These are phyloP conservation scores for Chrysosporium queenslandicum DNA, from an alignment of 2,329 filamentous ascomycete genomes.

Conservation along the genomic window DNA sequence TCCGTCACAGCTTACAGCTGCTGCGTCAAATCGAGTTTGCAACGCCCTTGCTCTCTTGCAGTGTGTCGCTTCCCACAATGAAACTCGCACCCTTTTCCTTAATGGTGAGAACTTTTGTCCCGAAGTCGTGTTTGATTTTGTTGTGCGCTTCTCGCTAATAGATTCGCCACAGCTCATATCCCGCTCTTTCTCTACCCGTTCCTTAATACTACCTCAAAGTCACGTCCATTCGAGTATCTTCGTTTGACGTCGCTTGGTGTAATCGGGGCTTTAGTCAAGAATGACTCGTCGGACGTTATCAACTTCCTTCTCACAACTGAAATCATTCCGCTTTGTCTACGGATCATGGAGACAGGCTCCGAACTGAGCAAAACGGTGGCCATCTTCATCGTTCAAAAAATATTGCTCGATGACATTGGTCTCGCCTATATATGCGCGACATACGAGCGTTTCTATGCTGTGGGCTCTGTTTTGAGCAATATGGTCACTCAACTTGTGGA, in stretches of 20 bases:
- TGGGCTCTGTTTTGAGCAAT: constrained; percentile 93
- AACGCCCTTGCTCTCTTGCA: constrained; percentile 92
- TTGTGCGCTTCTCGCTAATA: background rate
- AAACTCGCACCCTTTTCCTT: constrained; percentile 85
- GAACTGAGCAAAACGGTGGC: constrained; percentile 98
- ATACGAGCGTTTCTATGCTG: constrained; percentile 96
- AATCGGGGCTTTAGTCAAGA: constrained; percentile 95
- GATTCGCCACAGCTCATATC: constrained; percentile 63
- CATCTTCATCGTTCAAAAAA: constrained; percentile 99
- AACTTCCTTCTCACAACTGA: constrained; percentile 97
- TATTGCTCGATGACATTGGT: constrained; percentile 89
- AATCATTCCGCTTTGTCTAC: constrained; percentile 92
- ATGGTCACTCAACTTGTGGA: constrained; percentile 98
- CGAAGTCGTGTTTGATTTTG: background rate
- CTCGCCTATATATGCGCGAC: constrained; percentile 98
- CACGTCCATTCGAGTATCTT: constrained; percentile 91
- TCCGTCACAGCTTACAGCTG: constrained; percentile 90
- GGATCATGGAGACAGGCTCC: constrained; percentile 98
- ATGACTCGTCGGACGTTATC: constrained; percentile 96
- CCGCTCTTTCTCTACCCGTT: constrained; percentile 97
- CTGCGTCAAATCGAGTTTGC: constrained; percentile 94
- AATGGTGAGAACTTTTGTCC: constrained; percentile 53
- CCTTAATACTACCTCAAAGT: constrained; percentile 97
- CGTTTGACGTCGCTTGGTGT: constrained; percentile 92
- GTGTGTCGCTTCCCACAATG: constrained; percentile 94